Conservation (phyloP, 1,139 yeast genomes). For the Kazachstania sp. region DNA sequence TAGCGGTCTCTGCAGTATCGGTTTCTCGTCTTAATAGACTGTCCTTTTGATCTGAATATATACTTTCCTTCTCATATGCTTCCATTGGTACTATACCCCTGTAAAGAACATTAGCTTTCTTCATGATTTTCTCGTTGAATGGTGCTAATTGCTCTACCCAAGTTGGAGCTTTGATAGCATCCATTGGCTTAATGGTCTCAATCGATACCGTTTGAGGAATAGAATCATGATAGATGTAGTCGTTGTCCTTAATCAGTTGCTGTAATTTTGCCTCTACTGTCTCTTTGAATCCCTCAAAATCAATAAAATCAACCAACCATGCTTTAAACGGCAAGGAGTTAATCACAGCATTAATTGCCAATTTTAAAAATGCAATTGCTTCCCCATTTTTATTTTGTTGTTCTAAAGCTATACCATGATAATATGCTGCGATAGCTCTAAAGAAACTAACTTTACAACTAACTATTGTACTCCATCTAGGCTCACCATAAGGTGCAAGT, state of each 20-base stretch:
- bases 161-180: slow-evolving; percentile 52
- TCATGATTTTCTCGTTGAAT: slow-evolving; percentile 46
- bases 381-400: slow-evolving; percentile 56
- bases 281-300: slow-evolving; percentile 26
- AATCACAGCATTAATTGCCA: slow-evolving; percentile 35
- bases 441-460: slow-evolving; percentile 40
- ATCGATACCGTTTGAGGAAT: slow-evolving; percentile 55
- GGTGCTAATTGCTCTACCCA: slow-evolving; percentile 29
- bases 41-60: slow-evolving; percentile 86
- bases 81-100: slow-evolving; percentile 76
- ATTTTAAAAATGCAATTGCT: slow-evolving; percentile 59
- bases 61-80: slow-evolving; percentile 78
- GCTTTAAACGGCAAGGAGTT: slow-evolving; percentile 20
- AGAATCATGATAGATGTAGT: slow-evolving; percentile 73
- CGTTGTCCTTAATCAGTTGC: slow-evolving; percentile 69
- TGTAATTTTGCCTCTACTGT: slow-evolving; percentile 26
- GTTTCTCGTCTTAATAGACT: slow-evolving; percentile 63
- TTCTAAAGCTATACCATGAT: slow-evolving; percentile 34
- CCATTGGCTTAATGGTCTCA: slow-evolving; percentile 57
- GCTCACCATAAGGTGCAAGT: slow-evolving; percentile 33
- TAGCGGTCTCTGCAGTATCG: slow-evolving; percentile 69
- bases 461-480: slow-evolving; percentile 37
- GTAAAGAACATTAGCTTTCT: slow-evolving; percentile 53
- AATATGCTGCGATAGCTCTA: slow-evolving; percentile 39
- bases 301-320: slow-evolving; percentile 27